Evolutionary conservation across 371 early-diverging fungal genomes (phyloP).

Genomic region (Rhizopus stolonifer): DNA sequence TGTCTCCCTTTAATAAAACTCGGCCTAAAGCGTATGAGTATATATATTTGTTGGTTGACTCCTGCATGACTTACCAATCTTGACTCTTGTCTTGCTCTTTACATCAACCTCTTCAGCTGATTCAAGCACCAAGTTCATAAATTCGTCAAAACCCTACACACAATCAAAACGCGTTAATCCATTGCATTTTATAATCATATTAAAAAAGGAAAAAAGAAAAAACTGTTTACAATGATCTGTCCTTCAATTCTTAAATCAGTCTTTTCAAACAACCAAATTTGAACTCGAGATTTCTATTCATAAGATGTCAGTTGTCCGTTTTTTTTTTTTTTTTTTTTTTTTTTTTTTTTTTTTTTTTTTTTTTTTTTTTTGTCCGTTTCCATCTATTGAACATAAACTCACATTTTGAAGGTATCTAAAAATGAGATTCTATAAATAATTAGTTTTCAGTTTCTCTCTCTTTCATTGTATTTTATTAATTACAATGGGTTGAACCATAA

Average conservation of each 20-base stretch:
- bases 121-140: constrained; percentile 94
- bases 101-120: constrained; percentile 80
- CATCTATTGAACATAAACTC: constrained; percentile 17
- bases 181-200: no score
- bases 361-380: no score
- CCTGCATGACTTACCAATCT: constrained; percentile 43
- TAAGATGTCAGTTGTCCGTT: background rate
- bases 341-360: constrained; percentile 1
- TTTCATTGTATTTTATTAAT: background rate
- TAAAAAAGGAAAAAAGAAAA: no score
- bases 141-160: constrained; percentile 98
- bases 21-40: constrained; percentile 16
- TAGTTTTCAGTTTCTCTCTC: background rate
- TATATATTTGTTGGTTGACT: no score
- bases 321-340: background rate
- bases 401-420: constrained; percentile 88
- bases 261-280: constrained; percentile 93
- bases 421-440: constrained; percentile 76
- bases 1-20: constrained; percentile 30
- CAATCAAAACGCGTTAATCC: constrained; percentile 7
- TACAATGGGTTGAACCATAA: constrained; percentile 97
- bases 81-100: constrained; percentile 73
- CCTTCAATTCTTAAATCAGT: constrained; percentile 88
- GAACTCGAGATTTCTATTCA: constrained; percentile 80
- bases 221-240: constrained; percentile 83